Conservation (phyloP, 164 flowering plant genomes). For the Aristolochia fimbriata region DNA sequence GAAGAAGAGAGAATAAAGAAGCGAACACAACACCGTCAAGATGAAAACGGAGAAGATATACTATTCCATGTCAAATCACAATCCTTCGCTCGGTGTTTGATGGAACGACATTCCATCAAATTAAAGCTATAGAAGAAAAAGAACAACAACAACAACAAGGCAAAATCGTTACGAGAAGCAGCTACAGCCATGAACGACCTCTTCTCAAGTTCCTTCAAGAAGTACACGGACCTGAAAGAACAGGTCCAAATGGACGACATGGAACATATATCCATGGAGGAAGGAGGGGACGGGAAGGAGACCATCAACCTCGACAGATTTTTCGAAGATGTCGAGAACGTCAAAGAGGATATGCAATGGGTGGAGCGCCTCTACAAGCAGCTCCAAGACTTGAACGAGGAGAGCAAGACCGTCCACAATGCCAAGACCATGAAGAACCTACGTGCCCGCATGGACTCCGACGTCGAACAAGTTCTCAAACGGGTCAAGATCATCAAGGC, state of each 20-base stretch:
- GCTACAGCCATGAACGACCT: conserved; percentile 12
- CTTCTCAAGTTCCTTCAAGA: conserved; percentile 11
- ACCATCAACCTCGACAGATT: conserved; percentile 25
- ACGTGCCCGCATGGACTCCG: conserved; percentile 24
- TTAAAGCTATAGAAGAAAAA: too few species aligned
- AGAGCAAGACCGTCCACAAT: conserved; percentile 28
- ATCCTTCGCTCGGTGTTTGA: too few species aligned
- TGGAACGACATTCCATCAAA: too few species aligned
- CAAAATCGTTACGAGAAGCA: too few species aligned
- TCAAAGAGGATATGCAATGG: conserved; percentile 26
- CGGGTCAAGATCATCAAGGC: conserved; percentile 22
- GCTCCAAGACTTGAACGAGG: conserved; percentile 21
- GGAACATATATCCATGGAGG: not conserved
- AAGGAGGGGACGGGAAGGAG: not conserved
- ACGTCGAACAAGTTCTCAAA: conserved; percentile 14
- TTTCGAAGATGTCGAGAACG: conserved; percentile 28
- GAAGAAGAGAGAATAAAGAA: too few species aligned
- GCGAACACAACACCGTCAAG: too few species aligned
- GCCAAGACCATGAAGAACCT: conserved; percentile 21
- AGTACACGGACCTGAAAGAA: conserved; percentile 1
- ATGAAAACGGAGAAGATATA: too few species aligned
- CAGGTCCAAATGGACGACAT: conserved; percentile 1
- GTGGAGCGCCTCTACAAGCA: conserved; percentile 17
- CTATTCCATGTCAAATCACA: too few species aligned
- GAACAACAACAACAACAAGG: too few species aligned